Percentiles rank a stretch among this genome's conserved stretches.
phyloP scores from a whole-genome alignment of 2,329 filamentous ascomycete genomes.

The Mycocentrospora acerina region DNA sequence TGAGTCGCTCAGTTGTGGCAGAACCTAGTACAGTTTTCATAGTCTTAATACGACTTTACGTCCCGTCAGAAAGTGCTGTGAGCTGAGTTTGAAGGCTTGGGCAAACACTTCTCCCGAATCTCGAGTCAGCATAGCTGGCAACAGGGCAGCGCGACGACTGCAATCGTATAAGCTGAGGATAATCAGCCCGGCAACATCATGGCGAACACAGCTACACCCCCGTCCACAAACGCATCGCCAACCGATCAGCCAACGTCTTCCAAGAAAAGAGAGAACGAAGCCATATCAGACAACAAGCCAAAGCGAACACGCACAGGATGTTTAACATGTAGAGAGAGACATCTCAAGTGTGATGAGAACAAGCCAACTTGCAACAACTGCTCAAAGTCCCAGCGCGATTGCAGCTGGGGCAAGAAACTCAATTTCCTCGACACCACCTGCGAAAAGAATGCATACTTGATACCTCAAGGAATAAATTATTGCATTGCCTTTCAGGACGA shows the following conservation, averaged over 20 bases:
- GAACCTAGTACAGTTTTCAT: too few relatives aligned
- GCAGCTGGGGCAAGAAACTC: constrained; percentile 80
- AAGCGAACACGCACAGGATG: constrained; percentile 88
- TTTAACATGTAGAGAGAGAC: constrained; percentile 83
- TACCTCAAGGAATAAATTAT: constrained; percentile 57
- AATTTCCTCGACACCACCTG: constrained; percentile 89
- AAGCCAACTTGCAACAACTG: constrained; percentile 72
- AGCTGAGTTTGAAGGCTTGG: too few relatives aligned
- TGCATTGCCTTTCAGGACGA: constrained; percentile 82
- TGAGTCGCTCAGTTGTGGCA: too few relatives aligned
- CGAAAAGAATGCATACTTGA: constrained; percentile 61
- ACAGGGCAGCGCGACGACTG: too few relatives aligned
- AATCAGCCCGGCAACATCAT: constrained; percentile 9
- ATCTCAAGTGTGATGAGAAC: constrained; percentile 87
- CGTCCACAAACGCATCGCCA: constrained; percentile 24
- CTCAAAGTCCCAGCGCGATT: constrained; percentile 80
- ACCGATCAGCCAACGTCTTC: constrained; percentile 13
- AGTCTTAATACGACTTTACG: too few relatives aligned
- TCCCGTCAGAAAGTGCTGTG: too few relatives aligned
- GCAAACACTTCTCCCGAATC: too few relatives aligned
- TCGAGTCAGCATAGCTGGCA: too few relatives aligned
- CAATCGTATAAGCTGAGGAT: too few relatives aligned
- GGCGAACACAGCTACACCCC: constrained; percentile 22
- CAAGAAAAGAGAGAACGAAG: constrained; percentile 24
- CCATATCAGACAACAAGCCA: constrained; percentile 58